Conservation (phyloP, 148 eudicot genomes). For the Rhododendron griersonianum region DNA sequence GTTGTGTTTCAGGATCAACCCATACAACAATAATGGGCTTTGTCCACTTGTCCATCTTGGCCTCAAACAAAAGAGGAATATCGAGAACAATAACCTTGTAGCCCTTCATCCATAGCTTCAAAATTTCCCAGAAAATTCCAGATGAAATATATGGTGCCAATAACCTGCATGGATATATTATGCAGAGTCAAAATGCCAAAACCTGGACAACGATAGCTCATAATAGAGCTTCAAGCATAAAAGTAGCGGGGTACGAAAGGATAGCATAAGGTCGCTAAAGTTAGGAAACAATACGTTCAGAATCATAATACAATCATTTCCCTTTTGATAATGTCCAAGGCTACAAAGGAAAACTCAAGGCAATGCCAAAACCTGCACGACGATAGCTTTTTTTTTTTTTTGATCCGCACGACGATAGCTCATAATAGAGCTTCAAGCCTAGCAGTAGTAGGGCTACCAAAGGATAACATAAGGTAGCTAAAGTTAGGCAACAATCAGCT, state of each 20-base stretch:
- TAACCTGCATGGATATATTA: slow-evolving; percentile 41
- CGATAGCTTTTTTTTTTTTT: background rate
- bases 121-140: slow-evolving; percentile 63
- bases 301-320: background rate
- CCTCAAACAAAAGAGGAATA: slow-evolving; percentile 86
- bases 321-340: background rate
- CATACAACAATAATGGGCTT: slow-evolving; percentile 77
- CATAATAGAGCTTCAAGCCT: background rate
- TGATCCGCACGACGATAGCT: background rate
- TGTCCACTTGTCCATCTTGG: slow-evolving; percentile 90
- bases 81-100: slow-evolving; percentile 69
- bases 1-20: slow-evolving; percentile 85
- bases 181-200: background rate
- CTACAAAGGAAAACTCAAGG: background rate
- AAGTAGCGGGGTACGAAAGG: too few species aligned
- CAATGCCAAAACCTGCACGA: background rate
- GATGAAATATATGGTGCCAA: slow-evolving; percentile 76
- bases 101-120: slow-evolving; percentile 89
- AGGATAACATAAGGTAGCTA: background rate
- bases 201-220: background rate
- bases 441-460: background rate
- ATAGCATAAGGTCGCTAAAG: background rate
- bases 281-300: background rate
- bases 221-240: background rate
- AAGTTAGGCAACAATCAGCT: background rate